Evolutionary conservation across 2,329 filamentous ascomycete species (phyloP).

Genomic region (Hypoxylon sp.): DNA sequence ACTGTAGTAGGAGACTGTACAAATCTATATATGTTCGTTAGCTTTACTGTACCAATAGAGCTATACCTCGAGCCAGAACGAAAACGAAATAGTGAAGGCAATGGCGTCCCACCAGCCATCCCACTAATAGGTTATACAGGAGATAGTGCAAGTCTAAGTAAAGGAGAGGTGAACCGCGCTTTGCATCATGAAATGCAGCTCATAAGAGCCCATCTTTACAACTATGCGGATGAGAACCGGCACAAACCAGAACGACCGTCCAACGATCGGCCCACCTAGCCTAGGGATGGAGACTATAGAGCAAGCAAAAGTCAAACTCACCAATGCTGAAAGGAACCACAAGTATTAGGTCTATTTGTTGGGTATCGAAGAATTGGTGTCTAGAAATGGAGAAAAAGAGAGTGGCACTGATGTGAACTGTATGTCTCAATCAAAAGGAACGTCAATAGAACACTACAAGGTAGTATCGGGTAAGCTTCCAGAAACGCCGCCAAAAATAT

Average conservation of each 20-base stretch:
- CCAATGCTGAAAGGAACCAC: constrained; percentile 38
- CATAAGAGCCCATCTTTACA: constrained; percentile 32
- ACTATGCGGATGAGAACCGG: constrained; percentile 27
- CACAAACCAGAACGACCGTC: constrained; percentile 24
- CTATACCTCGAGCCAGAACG: constrained; percentile 7
- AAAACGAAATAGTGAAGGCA: constrained; percentile 14
- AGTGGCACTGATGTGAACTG: constrained; percentile 39
- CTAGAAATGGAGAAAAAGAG: constrained; percentile 47
- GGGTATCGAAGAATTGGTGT: constrained; percentile 51
- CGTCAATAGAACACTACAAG: constrained; percentile 37
- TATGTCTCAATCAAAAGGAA: constrained; percentile 38
- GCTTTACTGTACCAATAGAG: constrained; percentile 20
- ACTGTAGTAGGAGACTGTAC: constrained; percentile 15
- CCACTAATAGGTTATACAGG: constrained; percentile 24
- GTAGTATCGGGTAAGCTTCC: constrained; percentile 40
- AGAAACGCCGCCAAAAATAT: constrained; percentile 42
- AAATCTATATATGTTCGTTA: constrained; percentile 39
- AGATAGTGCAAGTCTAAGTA: constrained; percentile 32
- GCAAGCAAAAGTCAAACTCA: constrained; percentile 45
- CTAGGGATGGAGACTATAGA: constrained; percentile 6
- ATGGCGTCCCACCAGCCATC: constrained; percentile 24
- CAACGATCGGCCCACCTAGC: constrained; percentile 8
- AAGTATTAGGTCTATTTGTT: constrained; percentile 51
- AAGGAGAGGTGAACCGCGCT: constrained; percentile 35
- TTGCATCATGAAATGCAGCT: constrained; percentile 23